Evolutionary conservation across 345 rosid species (phyloP), one percentile per base, ranked within the genome.

Genomic region (Camelina neglecta): DNA sequence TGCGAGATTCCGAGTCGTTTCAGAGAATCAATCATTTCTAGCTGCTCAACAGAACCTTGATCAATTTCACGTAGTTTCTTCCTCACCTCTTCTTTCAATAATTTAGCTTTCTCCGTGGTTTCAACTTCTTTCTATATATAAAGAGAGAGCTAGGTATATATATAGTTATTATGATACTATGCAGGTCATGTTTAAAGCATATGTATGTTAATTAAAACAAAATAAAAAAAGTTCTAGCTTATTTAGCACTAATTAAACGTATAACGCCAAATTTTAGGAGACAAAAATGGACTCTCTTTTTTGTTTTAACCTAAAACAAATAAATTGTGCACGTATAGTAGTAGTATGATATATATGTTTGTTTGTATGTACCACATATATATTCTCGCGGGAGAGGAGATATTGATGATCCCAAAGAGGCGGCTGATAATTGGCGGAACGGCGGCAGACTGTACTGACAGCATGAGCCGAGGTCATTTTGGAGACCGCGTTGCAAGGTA

Each of bases 1-100:
- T 77, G 74, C 10, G 83, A 74, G 23, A 83, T 38, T 36, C 83
- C 85, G 20, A 76, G 83, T 57, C 83, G 74, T 26, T 80, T 75
- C 24, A 80, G 13, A 20, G 70, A n/a, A 29, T 83, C 82, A 15
- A 83, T 45, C 8, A 83, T 66, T 51, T 80, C 84, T 11, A 75
- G 75, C 48, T 71, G 67, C 23, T 76, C 72, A 50, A 70, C 15
- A 16, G 61, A 51, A 35, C 62, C 57, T 50, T 45, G 38, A 35
- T 35, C 18, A 10, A 56, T 42, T 15, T 47, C 18, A 6, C 18
- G 11, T 21, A 75, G 23, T 71, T 64, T 54, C 69, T 21, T 61
- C 15, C 74, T 66, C 60, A 80, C 83, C 44, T 50, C 68, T 36
- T 61, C 60, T 35, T 71, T 71, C 50, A 71, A 71, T 48, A 49